Percentiles rank a stretch among this genome's conserved stretches.
phyloP scores from a whole-genome alignment of 2,329 filamentous ascomycete genomes.

The Capronia epimyces region DNA sequence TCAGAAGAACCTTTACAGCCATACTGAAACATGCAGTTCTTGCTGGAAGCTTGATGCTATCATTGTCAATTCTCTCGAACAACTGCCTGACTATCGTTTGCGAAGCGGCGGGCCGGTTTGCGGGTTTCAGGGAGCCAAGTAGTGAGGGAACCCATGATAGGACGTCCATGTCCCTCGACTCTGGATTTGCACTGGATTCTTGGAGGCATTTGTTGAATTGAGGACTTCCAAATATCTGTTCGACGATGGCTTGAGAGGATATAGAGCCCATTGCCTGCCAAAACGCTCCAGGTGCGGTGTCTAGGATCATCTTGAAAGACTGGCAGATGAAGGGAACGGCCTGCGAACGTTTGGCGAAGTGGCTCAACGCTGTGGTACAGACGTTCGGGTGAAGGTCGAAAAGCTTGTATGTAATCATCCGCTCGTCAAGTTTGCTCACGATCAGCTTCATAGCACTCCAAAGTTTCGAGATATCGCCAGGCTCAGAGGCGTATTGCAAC shows the following conservation, averaged over 20 bases:
- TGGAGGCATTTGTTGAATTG: constrained; percentile 55
- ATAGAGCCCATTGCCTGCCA: constrained; percentile 85
- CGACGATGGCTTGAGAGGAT: constrained; percentile 72
- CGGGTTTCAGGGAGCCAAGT: constrained; percentile 67
- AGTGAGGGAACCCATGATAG: constrained; percentile 75
- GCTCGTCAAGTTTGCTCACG: constrained; percentile 64
- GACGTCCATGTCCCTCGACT: constrained; percentile 40
- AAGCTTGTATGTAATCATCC: constrained; percentile 70
- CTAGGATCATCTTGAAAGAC: constrained; percentile 64
- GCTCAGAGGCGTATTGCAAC: constrained; percentile 57
- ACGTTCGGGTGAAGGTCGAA: constrained; percentile 71
- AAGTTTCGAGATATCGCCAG: constrained; percentile 60
- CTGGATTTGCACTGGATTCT: constrained; percentile 11
- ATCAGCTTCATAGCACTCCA: constrained; percentile 75
- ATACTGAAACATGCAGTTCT: constrained; percentile 44
- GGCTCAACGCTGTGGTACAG: constrained; percentile 55
- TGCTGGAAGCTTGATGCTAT: constrained; percentile 38
- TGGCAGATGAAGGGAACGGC: constrained; percentile 65
- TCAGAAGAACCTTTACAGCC: constrained; percentile 42
- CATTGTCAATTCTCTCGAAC: constrained; percentile 53
- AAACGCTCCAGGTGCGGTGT: constrained; percentile 71
- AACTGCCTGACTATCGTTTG: constrained; percentile 72
- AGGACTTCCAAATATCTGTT: constrained; percentile 72
- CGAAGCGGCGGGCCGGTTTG: constrained; percentile 73
- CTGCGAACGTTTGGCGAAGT: constrained; percentile 58